Evolutionary conservation across 495 filamentous ascomycete genomes (phyloP), one percentile per base, ranked within the genome.

Genomic region (Aspergillus saccharolyticus): DNA sequence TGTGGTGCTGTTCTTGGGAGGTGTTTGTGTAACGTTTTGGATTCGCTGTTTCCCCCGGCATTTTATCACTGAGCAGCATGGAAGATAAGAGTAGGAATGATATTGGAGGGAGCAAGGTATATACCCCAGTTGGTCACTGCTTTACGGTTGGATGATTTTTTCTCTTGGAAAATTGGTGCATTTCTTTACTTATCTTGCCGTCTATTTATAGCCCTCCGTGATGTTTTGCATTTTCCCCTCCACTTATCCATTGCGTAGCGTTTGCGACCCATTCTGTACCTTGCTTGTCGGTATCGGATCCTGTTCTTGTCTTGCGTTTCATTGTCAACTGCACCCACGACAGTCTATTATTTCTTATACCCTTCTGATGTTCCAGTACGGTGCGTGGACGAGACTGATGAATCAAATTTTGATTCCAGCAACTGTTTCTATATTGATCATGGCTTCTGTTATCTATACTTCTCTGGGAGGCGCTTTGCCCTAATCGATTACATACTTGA

Each of bases 1-100:
- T 39, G 33, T 39, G 33, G 33, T 39, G 33, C 54, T 52, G 43
- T 52, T 55, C 52, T 21, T 59, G 21, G 21, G 48, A 28, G 52
- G 62, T 58, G 57, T 61, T 54, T 64, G 62, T 64, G 61, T 61
- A 57, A 61, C 51, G 56, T 59, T 47, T n/a, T n/a, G n/a, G n/a
- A n/a, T n/a, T n/a, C n/a, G n/a, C n/a, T n/a, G n/a, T n/a, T n/a
- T n/a, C n/a, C n/a, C n/a, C n/a, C n/a, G n/a, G n/a, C n/a, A 28
- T 62, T 65, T 54, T 56, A 49, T 57, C 52, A 53, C 59, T 57
- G 25, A 9, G 59, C 51, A 60, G 59, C 60, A 52, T 58, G 54
- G 59, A 61, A 60, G 63, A 57, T 62, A 59, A 57, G 55, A 63
- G 63, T 58, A 55, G 24, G 59, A 46, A 57, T 65, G 57, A 56